Evolutionary conservation across 2,329 filamentous ascomycete genomes (phyloP), one percentile per base, ranked within the genome.

Genomic region (Fusarium burgessii): DNA sequence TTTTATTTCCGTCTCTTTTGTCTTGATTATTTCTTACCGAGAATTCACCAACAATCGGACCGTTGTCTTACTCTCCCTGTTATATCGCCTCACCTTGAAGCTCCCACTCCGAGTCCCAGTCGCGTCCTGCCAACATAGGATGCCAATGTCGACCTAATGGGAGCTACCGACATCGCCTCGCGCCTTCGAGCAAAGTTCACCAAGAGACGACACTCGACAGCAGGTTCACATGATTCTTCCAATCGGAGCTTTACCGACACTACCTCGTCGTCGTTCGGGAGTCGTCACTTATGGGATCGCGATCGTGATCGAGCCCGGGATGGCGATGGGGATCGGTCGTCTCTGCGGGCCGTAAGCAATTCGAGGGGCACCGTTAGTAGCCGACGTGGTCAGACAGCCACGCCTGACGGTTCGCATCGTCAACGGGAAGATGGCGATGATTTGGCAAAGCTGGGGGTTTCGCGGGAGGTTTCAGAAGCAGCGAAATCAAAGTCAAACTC

Each of bases 101-200:
- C 35, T 51, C 43, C 58, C 46, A 68, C 57, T 70, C 58, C 56
- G 56, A 55, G 50, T 51, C 57, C 47, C 54, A 35, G 57, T 56
- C 47, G 65, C 57, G 61, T 58, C 58, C 62, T 56, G 62, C 59
- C 62, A 56, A 66, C 57, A 45, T 29, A 59, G 62, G 57, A 59
- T 62, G 52, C 49, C 50, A 64, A 74, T 74, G 71, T 70, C 57
- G 56, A 68, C 52, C 59, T 68, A 58, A 85, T 86, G 84, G 83
- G 82, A 64, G 72, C 74, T 58, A 72, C 76, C 40, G 83, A 85
- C 69, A 76, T 86, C 61, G 82, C 79, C 73, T 81, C 84, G 68
- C 84, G 83, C 69, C 80, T 87, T 74, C 82, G 82, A 76, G 83
- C 83, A 73, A 84, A 81, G 68, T 82, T 86, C 66, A 78, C 82